Evolutionary conservation across 305 asterid species (phyloP).

Genomic region (Stenogyne calaminthoides): DNA sequence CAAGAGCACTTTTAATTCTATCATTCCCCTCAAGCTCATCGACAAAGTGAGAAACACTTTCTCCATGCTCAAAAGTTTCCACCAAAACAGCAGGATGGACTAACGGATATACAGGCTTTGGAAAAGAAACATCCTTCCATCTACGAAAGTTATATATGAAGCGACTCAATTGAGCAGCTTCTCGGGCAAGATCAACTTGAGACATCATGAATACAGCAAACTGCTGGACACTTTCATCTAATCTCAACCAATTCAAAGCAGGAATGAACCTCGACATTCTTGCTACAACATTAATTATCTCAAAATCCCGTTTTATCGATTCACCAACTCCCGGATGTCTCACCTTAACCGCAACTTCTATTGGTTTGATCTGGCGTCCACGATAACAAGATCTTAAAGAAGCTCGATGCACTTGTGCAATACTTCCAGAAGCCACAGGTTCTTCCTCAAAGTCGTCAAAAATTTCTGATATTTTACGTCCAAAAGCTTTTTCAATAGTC

Average conservation of each 20-base stretch:
- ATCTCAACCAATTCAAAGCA: constrained; percentile 83
- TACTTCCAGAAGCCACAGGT: constrained; percentile 97
- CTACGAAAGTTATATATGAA: constrained; percentile 88
- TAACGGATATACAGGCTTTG: constrained; percentile 90
- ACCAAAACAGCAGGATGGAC: constrained; percentile 98
- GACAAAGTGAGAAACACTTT: constrained; percentile 80
- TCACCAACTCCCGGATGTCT: constrained; percentile 98
- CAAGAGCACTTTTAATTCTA: constrained; percentile 84
- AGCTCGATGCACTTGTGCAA: constrained; percentile 96
- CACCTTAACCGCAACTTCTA: constrained; percentile 87
- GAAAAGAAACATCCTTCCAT: constrained; percentile 93
- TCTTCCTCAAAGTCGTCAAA: constrained; percentile 82
- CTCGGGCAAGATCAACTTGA: constrained; percentile 97
- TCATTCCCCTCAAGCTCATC: constrained; percentile 77
- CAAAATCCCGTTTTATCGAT: constrained; percentile 83
- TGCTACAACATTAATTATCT: constrained; percentile 76
- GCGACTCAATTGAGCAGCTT: constrained; percentile 96
- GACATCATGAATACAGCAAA: constrained; percentile 97
- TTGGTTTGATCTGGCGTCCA: constrained; percentile 64
- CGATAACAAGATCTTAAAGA: constrained; percentile 56
- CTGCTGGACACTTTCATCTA: constrained; percentile 92
- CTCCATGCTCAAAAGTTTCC: constrained; percentile 96
- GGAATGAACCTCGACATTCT: constrained; percentile 70
- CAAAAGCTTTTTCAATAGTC: constrained; percentile 80
- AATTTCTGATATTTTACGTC: constrained; percentile 73